Evolutionary conservation across 805 yeast species (phyloP).

Genomic region (Torulaspora maleeae): DNA sequence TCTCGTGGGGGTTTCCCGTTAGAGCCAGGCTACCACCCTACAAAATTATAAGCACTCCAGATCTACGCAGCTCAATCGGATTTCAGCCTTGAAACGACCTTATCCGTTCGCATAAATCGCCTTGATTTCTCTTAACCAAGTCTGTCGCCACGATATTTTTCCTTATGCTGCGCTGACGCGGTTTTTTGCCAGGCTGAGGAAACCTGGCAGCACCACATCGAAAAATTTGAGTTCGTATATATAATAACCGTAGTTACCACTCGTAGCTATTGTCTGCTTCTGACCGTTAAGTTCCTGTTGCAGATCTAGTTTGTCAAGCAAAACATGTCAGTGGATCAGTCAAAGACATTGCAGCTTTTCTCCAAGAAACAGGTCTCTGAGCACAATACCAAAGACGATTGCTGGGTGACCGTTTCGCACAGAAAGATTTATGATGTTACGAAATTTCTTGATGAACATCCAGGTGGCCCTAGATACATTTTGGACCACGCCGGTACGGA

Average conservation of each 20-base stretch:
- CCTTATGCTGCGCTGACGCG: constrained; percentile 1
- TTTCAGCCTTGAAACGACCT: background rate
- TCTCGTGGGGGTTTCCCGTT: background rate
- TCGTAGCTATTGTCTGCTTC: background rate
- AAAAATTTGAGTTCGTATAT: constrained; percentile 3
- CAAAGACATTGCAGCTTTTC: constrained; percentile 52
- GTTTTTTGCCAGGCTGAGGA: background rate
- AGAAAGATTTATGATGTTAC: constrained; percentile 85
- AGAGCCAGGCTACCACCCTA: background rate
- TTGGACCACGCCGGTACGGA: constrained; percentile 75
- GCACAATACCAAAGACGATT: constrained; percentile 51
- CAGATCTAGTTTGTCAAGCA: background rate
- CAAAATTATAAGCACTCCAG: background rate
- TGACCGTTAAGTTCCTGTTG: background rate
- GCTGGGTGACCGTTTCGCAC: constrained; percentile 77
- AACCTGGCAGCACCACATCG: background rate
- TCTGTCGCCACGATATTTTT: background rate
- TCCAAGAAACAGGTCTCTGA: constrained; percentile 48
- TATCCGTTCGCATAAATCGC: background rate
- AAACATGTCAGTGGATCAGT: constrained; percentile 2
- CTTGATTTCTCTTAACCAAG: background rate
- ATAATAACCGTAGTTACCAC: background rate
- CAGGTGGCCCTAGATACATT: constrained; percentile 72
- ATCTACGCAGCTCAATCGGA: background rate
- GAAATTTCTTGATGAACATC: constrained; percentile 43